Conservation (phyloP, 1,139 yeast species). For the Suhomyces bolitotheri region DNA sequence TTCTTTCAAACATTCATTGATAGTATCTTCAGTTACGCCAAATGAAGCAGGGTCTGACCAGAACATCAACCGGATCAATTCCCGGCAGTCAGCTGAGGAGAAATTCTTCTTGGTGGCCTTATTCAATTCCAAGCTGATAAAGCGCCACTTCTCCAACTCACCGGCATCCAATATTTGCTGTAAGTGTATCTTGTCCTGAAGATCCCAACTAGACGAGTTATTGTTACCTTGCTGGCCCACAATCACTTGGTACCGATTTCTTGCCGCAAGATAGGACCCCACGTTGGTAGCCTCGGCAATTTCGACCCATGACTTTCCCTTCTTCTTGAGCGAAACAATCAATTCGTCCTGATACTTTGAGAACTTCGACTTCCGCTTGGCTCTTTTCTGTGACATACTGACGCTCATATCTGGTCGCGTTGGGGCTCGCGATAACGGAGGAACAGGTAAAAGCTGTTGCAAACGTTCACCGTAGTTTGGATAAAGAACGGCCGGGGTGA, state of each 20-base stretch:
- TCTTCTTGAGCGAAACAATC: slow-evolving; percentile 60
- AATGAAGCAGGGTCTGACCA: slow-evolving; percentile 57
- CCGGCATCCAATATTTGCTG: slow-evolving; percentile 62
- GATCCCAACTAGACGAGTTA: slow-evolving; percentile 64
- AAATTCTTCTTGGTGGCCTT: slow-evolving; percentile 58
- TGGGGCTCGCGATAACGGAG: slow-evolving; percentile 37
- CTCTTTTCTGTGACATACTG: slow-evolving; percentile 44
- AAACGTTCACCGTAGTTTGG: slow-evolving; percentile 21
- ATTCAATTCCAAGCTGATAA: slow-evolving; percentile 59
- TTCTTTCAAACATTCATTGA: slow-evolving; percentile 41
- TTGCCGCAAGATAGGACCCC: slow-evolving; percentile 69
- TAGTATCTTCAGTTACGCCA: slow-evolving; percentile 52
- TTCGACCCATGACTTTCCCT: slow-evolving; percentile 72
- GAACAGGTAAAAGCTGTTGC: slow-evolving; percentile 35
- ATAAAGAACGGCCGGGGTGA: slow-evolving; percentile 14
- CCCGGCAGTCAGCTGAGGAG: slow-evolving; percentile 57
- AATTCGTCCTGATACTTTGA: slow-evolving; percentile 66
- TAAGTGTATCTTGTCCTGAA: slow-evolving; percentile 55
- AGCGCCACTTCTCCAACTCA: slow-evolving; percentile 71
- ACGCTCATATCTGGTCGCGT: slow-evolving; percentile 33
- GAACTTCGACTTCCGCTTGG: slow-evolving; percentile 65
- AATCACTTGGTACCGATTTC: slow-evolving; percentile 77
- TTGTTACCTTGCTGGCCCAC: slow-evolving; percentile 82
- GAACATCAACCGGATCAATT: slow-evolving; percentile 53
- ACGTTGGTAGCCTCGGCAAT: slow-evolving; percentile 69